Percentiles rank a stretch among this genome's conserved stretches.
phyloP scores from a whole-genome alignment of 306 rosid species.

The Vigna angularis region DNA sequence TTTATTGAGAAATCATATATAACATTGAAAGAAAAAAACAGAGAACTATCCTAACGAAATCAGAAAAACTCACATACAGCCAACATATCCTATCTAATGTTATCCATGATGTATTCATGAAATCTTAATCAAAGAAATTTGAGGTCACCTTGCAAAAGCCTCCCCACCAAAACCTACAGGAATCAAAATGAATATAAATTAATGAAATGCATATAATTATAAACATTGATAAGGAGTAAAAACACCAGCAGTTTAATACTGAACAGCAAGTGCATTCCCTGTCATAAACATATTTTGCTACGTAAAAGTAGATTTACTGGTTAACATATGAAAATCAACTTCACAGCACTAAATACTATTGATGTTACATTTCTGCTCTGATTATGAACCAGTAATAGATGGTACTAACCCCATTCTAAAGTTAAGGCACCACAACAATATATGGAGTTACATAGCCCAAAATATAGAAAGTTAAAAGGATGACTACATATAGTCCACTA shows the following conservation, averaged over 20 bases:
- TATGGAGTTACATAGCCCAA: background rate
- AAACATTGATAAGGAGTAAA: background rate
- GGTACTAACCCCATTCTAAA: background rate
- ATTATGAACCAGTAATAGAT: background rate
- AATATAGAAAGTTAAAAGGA: background rate
- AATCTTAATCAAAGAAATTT: conserved; percentile 16
- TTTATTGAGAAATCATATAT: conserved; percentile 30
- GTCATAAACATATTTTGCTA: background rate
- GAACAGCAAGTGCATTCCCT: conserved; percentile 7
- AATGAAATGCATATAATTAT: conserved; percentile 16
- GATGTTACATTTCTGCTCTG: background rate
- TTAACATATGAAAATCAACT: conserved; percentile 19
- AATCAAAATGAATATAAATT: conserved; percentile 38
- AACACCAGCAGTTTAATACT: background rate
- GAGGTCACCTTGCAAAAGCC: conserved; percentile 88
- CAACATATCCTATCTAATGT: conserved; percentile 19
- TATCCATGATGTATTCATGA: conserved; percentile 11
- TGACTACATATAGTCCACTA: background rate
- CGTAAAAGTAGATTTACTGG: background rate
- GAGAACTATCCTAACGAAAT: conserved; percentile 14
- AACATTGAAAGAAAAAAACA: conserved; percentile 14
- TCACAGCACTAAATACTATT: background rate
- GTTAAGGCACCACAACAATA: conserved; percentile 1
- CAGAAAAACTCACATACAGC: conserved; percentile 14
- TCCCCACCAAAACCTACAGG: conserved; percentile 94